phyloP scores from a whole-genome alignment of 495 filamentous ascomycete genomes.

The Thermothielavioides terrestris region DNA sequence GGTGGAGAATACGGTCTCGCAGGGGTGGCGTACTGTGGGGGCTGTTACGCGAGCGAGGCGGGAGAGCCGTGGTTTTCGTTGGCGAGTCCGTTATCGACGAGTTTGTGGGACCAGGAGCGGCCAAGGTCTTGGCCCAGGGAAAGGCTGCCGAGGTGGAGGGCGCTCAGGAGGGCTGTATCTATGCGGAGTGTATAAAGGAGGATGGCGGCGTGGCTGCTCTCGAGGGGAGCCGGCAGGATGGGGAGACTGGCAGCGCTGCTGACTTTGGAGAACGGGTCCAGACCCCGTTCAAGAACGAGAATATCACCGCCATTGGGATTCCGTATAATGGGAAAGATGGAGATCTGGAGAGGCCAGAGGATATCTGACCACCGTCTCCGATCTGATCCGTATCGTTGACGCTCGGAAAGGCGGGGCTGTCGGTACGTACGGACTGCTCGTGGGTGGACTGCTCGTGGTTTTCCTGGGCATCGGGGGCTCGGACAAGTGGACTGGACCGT shows the following conservation, averaged over 20 bases:
- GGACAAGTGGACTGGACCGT: conserved; percentile 46
- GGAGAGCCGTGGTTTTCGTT: conserved; percentile 37
- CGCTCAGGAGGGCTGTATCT: conserved; percentile 44
- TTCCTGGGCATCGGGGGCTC: conserved; percentile 51
- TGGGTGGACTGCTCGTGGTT: conserved; percentile 48
- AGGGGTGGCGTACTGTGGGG: conserved; percentile 47
- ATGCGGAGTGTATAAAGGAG: conserved; percentile 47
- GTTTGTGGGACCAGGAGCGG: conserved; percentile 44
- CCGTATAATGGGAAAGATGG: background rate
- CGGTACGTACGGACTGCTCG: conserved; percentile 52
- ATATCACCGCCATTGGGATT: conserved; percentile 45
- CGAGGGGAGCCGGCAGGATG: conserved; percentile 1
- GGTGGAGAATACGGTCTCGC: conserved; percentile 43
- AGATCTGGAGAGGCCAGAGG: conserved; percentile 29
- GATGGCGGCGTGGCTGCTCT: conserved; percentile 29
- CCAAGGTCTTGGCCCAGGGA: conserved; percentile 49
- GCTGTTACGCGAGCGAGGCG: conserved; percentile 43
- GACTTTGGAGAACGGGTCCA: conserved; percentile 36
- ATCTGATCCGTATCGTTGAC: conserved; percentile 54
- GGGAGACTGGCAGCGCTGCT: background rate
- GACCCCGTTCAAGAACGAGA: conserved; percentile 60
- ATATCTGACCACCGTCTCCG: conserved; percentile 50
- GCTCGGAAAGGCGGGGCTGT: conserved; percentile 51
- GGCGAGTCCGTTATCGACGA: conserved; percentile 50
- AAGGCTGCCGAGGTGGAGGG: conserved; percentile 53